A percentile compares a stretch with the other conserved stretches of the same genome.
phyloP scores from a whole-genome alignment of 2,329 filamentous ascomycete species.

The Elsinoe australis region DNA sequence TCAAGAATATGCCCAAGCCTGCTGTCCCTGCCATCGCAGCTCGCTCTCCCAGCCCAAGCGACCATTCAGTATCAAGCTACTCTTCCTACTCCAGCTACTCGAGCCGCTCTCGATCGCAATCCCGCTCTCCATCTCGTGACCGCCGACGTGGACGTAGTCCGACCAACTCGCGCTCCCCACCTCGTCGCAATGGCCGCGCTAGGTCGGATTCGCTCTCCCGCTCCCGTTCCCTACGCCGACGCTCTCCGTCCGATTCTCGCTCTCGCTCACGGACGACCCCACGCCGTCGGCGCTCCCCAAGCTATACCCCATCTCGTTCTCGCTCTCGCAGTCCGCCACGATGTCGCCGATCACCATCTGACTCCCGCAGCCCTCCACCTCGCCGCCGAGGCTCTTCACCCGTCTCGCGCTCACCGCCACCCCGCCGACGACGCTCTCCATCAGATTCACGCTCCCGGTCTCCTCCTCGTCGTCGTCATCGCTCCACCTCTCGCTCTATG shows the following conservation, averaged over 20 bases:
- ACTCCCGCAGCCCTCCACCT: slow-evolving; percentile 26
- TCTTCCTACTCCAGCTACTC: slow-evolving; percentile 71
- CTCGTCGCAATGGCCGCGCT: slow-evolving; percentile 21
- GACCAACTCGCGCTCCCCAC: slow-evolving; percentile 28
- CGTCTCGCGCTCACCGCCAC: slow-evolving; percentile 17
- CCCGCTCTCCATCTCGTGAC: slow-evolving; percentile 25
- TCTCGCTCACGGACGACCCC: slow-evolving; percentile 18
- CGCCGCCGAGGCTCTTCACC: slow-evolving; percentile 22
- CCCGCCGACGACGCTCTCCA: slow-evolving; percentile 16
- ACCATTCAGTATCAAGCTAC: slow-evolving; percentile 65
- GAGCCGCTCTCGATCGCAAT: slow-evolving; percentile 27
- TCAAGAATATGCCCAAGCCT: slow-evolving; percentile 85
- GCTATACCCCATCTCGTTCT: slow-evolving; percentile 16
- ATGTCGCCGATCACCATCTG: slow-evolving; percentile 19
- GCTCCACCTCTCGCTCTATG: slow-evolving; percentile 18
- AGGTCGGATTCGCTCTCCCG: slow-evolving; percentile 17
- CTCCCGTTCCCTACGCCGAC: slow-evolving; percentile 13
- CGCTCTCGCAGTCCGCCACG: slow-evolving; percentile 14
- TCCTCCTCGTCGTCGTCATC: slow-evolving; percentile 25
- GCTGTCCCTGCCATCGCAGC: slow-evolving; percentile 59
- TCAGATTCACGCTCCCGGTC: slow-evolving; percentile 24
- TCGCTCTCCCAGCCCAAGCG: slow-evolving; percentile 46
- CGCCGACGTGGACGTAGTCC: slow-evolving; percentile 22
- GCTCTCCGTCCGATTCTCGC: slow-evolving; percentile 15
- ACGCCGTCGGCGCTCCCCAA: slow-evolving; percentile 13